These are phyloP conservation scores for Oxyria digyna DNA, from an alignment of 148 eudicot genomes.

Conservation along the genomic window DNA sequence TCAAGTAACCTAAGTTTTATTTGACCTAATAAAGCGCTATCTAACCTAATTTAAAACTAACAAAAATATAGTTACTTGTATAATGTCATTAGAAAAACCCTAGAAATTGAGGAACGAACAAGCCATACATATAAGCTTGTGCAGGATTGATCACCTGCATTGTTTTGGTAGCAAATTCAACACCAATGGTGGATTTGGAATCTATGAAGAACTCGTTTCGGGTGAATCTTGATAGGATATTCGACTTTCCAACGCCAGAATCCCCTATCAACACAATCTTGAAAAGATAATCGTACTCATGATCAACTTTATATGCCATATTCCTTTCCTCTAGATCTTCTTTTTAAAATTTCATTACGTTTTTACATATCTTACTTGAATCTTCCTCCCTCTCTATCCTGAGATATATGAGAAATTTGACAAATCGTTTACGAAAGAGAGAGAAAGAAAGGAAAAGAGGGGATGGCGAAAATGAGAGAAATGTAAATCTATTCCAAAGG, in stretches of 20 bases:
- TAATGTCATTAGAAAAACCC: background rate
- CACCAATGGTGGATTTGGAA: conserved; percentile 9
- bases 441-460: background rate
- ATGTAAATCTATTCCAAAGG: background rate
- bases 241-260: conserved; percentile 5
- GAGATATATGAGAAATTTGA: background rate
- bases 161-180: conserved; percentile 6
- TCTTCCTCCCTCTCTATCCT: background rate
- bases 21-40: too few species aligned
- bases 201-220: conserved; percentile 3
- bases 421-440: background rate
- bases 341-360: background rate
- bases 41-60: too few species aligned
- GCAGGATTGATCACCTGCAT: conserved; percentile 4
- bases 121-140: too few species aligned
- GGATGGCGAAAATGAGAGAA: background rate
- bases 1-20: background rate
- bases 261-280: conserved; percentile 8
- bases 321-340: background rate
- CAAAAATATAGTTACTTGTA: too few species aligned
- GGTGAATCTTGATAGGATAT: conserved; percentile 5
- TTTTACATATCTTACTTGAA: background rate
- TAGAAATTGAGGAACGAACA: background rate
- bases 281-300: conserved; percentile 4
- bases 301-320: conserved; percentile 7